Evolutionary conservation across 352 stramenopile species (phyloP).

Genomic region (Globisporangium megalacanthum): DNA sequence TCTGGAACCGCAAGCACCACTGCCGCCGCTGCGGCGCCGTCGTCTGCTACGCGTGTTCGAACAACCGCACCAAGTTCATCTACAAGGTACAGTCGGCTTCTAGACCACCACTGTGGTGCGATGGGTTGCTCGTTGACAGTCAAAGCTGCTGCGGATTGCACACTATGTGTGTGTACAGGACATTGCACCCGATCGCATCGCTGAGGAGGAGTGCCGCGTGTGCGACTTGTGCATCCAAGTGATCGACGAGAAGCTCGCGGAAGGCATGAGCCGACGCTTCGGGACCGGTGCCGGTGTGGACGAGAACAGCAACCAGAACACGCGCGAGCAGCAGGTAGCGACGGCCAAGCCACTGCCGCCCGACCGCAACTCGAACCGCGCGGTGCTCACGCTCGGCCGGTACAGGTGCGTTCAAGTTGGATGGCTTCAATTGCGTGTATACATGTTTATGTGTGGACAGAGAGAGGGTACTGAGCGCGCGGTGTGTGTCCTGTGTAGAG

Average conservation of each 20-base stretch:
- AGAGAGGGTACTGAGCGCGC: not conserved
- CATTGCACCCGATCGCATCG: constrained; percentile 47
- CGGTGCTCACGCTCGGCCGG: constrained; percentile 73
- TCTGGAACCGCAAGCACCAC: constrained; percentile 86
- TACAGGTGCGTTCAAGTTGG: constrained; percentile 46
- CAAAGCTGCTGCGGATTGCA: not conserved
- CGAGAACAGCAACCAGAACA: constrained; percentile 29
- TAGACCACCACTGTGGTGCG: too few species aligned
- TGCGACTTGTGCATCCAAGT: constrained; percentile 81
- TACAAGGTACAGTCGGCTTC: constrained; percentile 46
- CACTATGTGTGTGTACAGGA: constrained; percentile 26
- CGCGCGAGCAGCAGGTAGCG: constrained; percentile 21
- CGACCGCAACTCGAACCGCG: constrained; percentile 54
- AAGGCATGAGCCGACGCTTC: constrained; percentile 72
- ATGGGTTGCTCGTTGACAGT: not conserved
- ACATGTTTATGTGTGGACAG: not conserved
- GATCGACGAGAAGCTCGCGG: constrained; percentile 79
- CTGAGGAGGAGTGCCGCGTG: constrained; percentile 66
- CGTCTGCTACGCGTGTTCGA: constrained; percentile 75
- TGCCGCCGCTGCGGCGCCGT: constrained; percentile 83
- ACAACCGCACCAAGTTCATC: constrained; percentile 78
- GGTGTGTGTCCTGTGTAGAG: constrained; percentile 23
- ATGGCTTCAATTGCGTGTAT: not conserved
- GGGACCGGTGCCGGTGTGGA: constrained; percentile 27
- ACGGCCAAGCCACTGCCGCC: constrained; percentile 25